Evolutionary conservation across 176 grass and related monocot species (phyloP).

Genomic region (Oryza coarctata): DNA sequence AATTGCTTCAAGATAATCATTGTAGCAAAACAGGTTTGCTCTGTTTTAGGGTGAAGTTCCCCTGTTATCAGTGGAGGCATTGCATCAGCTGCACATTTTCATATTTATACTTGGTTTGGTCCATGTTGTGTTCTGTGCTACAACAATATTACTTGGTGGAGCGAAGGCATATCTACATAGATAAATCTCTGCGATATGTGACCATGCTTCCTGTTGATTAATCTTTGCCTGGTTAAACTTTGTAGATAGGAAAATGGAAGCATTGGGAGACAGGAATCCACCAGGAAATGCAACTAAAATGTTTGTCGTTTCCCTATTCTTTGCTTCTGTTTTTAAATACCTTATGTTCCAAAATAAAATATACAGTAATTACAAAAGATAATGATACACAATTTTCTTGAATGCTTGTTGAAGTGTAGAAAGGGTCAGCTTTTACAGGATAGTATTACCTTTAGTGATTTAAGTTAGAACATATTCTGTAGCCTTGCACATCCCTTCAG

Average conservation of each 20-base stretch:
- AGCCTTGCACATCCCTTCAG: neutral
- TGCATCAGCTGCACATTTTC: conserved; percentile 93
- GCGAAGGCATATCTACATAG: conserved; percentile 55
- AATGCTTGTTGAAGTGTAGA: neutral
- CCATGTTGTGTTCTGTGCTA: conserved; percentile 71
- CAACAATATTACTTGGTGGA: conserved; percentile 79
- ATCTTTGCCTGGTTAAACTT: conserved; percentile 22
- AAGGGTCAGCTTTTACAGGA: neutral
- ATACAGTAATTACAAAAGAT: conserved; percentile 26
- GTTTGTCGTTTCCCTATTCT: conserved; percentile 24
- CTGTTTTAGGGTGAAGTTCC: conserved; percentile 73
- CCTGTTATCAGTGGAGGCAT: conserved; percentile 73
- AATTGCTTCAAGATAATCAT: conserved; percentile 21
- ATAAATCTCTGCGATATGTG: conserved; percentile 10
- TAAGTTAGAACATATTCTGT: neutral
- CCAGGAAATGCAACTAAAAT: conserved; percentile 28
- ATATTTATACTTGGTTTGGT: conserved; percentile 82
- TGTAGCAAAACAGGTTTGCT: conserved; percentile 10
- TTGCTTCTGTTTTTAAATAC: conserved; percentile 29
- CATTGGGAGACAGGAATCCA: conserved; percentile 62
- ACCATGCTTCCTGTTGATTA: conserved; percentile 14
- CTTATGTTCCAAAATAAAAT: neutral
- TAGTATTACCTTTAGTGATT: neutral
- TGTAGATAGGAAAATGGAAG: conserved; percentile 72
- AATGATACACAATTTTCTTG: conserved; percentile 20